Base-by-base conservation (phyloP, 2,329 filamentous ascomycete species). In the Xylariaceae sp. region DNA sequence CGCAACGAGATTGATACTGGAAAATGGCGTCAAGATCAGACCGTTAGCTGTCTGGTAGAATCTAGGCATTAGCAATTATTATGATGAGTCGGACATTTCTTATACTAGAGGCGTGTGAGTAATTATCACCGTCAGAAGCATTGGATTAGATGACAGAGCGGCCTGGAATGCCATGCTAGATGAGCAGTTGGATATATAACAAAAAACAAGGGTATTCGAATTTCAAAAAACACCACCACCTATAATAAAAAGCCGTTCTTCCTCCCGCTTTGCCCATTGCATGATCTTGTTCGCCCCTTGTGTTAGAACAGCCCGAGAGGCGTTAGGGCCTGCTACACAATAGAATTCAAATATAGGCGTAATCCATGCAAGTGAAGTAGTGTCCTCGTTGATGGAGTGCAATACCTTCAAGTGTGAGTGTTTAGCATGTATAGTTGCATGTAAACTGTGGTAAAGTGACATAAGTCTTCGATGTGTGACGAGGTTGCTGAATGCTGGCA, bases 241-340 rank as follows among this genome's bases (percentile, higher is more conserved):
- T 70, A 99, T 95, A 57, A 99, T 96, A 70, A 99, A 99, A 5
- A 98, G 78, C 54, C 95, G 81, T 74, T 98, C 93, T 74, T 98
- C 93, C 74, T 99, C 95, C 63, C 87, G 82, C 70, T 90, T 88
- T 1, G 93, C 89, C 93, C 93, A 99, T 69, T 95, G 90, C 5
- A 96, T 87, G 48, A 99, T 86, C 74, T 89, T 88, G 70, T 95
- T 96, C 32, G 93, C 93, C 10, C 89, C 91, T 71, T 93, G 89
- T 9, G 91, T 90, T 67, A 99, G 80, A 10, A 86, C 84, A 20
- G 79, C 76, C 41, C 84, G 77, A 23, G 83, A 83, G 37, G 83
- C 75, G 61, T 87, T 88, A 2, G 90, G 89, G 0, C 90, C 90
- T 18, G 93, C 91, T n/a, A 99, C 87, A 67, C 91, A 96, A 75